A percentile compares a stretch with the other conserved stretches of the same genome.
Conservation (phyloP, 2,329 filamentous ascomycete species). For the Penicillium sp. region DNA sequence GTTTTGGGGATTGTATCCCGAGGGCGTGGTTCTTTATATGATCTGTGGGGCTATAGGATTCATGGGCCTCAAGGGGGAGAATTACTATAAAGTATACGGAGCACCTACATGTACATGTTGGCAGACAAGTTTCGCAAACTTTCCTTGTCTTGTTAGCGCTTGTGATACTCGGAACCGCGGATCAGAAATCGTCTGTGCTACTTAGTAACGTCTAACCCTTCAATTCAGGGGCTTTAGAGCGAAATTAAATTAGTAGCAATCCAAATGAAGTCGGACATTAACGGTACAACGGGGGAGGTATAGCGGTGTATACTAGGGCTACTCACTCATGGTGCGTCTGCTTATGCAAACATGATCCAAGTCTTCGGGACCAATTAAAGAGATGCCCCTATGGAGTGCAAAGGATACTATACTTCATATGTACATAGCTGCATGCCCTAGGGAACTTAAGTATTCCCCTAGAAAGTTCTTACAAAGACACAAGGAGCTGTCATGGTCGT, state of each 20-base stretch:
- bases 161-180: background rate
- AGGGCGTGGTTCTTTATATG: background rate
- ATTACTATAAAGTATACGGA: background rate
- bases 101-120: too few relatives aligned
- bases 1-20: background rate
- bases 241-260: background rate
- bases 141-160: too few relatives aligned
- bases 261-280: too few relatives aligned
- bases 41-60: background rate
- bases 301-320: background rate
- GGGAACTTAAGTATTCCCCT: background rate
- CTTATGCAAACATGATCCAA: background rate
- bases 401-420: background rate
- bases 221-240: background rate
- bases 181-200: background rate
- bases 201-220: background rate
- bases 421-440: background rate
- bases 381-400: too few relatives aligned
- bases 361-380: too few relatives aligned
- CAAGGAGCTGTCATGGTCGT: background rate
- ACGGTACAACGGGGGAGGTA: background rate
- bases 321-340: background rate
- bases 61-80: background rate
- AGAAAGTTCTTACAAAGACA: background rate
- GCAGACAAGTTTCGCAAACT: background rate